Percentiles rank a stretch among this genome's conserved stretches.
These are phyloP conservation scores for Porcisia hertigi DNA, from an alignment of 208 protist species.

Conservation along the genomic window DNA sequence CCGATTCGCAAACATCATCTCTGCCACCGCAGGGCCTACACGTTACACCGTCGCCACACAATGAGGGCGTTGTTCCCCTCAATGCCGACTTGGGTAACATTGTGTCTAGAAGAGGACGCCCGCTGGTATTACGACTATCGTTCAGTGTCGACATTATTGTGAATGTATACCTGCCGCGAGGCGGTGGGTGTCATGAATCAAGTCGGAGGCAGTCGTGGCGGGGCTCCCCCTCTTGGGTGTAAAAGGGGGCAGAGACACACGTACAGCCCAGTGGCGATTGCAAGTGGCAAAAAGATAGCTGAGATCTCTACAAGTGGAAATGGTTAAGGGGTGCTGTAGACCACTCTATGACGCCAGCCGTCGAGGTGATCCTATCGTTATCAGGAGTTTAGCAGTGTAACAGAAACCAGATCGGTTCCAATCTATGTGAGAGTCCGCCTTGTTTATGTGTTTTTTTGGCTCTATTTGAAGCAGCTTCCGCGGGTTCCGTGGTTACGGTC, in stretches of 20 bases:
- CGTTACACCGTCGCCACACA: not conserved
- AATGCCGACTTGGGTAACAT: not conserved
- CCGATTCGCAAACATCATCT: not conserved
- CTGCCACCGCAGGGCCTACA: not conserved
- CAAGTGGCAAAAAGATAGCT: not conserved
- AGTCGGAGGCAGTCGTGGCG: not conserved
- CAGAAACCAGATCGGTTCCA: not conserved
- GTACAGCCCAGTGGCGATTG: not conserved
- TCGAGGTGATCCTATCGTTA: not conserved
- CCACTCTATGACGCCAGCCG: not conserved
- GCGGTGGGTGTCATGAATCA: too few relatives aligned
- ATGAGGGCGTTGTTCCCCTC: not conserved
- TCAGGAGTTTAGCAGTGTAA: not conserved
- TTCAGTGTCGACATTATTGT: conserved; percentile 23
- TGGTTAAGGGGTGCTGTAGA: not conserved
- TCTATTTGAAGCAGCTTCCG: not conserved
- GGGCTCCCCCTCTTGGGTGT: not conserved
- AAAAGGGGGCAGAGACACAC: not conserved
- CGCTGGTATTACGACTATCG: conserved; percentile 5
- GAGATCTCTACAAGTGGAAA: not conserved
- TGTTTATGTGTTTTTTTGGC: not conserved
- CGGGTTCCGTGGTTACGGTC: not conserved
- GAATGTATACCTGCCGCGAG: not conserved
- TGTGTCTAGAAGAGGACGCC: not conserved
- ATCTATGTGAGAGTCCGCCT: not conserved